Evolutionary conservation across 805 yeast species (phyloP).

Genomic region (Candida coquimbonensis): DNA sequence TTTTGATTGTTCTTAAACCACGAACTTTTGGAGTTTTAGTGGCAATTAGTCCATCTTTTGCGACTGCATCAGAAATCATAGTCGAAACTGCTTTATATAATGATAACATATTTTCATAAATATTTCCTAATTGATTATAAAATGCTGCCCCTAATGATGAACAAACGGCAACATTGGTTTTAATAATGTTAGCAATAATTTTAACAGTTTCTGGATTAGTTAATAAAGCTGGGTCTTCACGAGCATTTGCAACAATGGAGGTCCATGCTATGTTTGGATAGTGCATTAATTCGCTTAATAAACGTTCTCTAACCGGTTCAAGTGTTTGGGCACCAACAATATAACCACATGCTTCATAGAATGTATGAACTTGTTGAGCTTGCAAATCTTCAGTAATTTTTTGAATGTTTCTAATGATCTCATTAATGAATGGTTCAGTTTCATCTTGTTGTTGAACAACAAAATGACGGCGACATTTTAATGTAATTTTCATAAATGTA

Average conservation of each 20-base stretch:
- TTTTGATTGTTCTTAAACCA: constrained; percentile 92
- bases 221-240: constrained; percentile 73
- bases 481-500: constrained; percentile 92
- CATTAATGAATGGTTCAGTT: constrained; percentile 84
- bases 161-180: constrained; percentile 94
- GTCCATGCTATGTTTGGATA: constrained; percentile 94
- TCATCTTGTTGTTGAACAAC: constrained; percentile 83
- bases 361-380: constrained; percentile 97
- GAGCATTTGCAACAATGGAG: constrained; percentile 79
- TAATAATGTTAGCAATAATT: constrained; percentile 86
- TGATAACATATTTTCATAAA: constrained; percentile 84
- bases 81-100: constrained; percentile 83
- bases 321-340: constrained; percentile 84
- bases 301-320: constrained; percentile 58
- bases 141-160: constrained; percentile 90
- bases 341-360: constrained; percentile 95
- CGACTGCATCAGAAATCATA: constrained; percentile 76
- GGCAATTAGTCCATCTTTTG: constrained; percentile 76
- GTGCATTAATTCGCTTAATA: constrained; percentile 75
- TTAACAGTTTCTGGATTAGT: constrained; percentile 80
- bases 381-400: constrained; percentile 84
- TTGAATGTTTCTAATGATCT: constrained; percentile 78
- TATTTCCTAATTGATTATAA: constrained; percentile 77
- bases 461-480: constrained; percentile 92
- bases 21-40: constrained; percentile 94